Base-by-base conservation (phyloP, 192 early-diverging fungal genomes). In the Rhizoclosmatium globosum region DNA sequence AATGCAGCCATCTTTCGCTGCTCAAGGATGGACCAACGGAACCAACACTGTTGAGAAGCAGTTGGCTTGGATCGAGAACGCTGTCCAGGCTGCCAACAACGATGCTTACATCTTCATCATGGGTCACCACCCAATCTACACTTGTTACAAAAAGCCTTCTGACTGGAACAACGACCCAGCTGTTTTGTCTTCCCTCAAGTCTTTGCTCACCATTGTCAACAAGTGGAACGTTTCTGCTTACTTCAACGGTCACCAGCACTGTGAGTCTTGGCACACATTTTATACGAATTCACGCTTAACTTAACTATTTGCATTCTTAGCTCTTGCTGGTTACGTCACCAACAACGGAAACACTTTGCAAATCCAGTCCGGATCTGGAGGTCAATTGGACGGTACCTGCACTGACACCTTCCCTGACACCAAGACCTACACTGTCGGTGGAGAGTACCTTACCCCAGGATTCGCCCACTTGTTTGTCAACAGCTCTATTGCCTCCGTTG, bases 61-160 rank as follows among this genome's bases (percentile, higher is more conserved):
- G 44, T 62, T 78, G 46, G 66, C 64, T 11, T 69, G 48, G 56
- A 57, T 78, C 41, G 77, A 78, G 11, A 62, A 57, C 50, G 62
- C 47, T 7, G 39, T 78, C 46, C 50, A n/a, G 7, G 42, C 17
- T 31, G 66, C 64, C 17, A 68, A 78, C 66, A 68, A 78, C 15
- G 77, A 78, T 42, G 56, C 66, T 11, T 78, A 57, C 38, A 46
- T 78, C 56, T 56, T 78, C 57, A 58, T 78, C 43, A 57, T 78
- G 2, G 77, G 64, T n/a, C 47, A 68, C 65, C 61, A 64, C 59
- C 59, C 61, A 44, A 64, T 43, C 23, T 64, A 13, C 42, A 68
- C 61, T 7, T 76, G 59, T 11, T 39, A 15, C 7, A 9, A 2
- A 38, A 23, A 21, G 43, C 15, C 39, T 38, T 31, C 46, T 44